Evolutionary conservation across 257 asterid species (phyloP).

Genomic region (Nicotiana knightiana): DNA sequence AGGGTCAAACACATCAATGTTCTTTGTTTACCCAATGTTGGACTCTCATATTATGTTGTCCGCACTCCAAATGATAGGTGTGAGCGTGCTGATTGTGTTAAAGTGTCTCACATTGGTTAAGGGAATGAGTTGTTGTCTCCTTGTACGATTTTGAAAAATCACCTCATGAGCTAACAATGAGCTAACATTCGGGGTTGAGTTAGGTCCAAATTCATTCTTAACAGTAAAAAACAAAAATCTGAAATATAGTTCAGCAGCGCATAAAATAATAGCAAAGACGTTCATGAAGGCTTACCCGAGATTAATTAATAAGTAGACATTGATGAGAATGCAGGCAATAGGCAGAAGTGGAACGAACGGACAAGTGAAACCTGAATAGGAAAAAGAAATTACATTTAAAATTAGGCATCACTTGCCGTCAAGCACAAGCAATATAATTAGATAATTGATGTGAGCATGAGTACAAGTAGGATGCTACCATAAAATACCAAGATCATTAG

Average conservation of each 20-base stretch:
- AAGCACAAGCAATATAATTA: background rate
- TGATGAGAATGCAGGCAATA: slow-evolving; percentile 81
- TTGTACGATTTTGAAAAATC: background rate
- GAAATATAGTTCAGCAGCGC: background rate
- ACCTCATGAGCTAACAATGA: background rate
- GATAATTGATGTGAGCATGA: background rate
- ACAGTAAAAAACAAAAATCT: background rate
- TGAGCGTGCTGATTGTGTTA: background rate
- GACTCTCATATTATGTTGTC: background rate
- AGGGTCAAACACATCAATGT: background rate
- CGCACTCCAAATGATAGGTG: background rate
- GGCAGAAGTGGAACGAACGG: slow-evolving; percentile 95
- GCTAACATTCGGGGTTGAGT: background rate
- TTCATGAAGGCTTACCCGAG: slow-evolving; percentile 66
- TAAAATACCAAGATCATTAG: background rate
- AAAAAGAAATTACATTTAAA: background rate
- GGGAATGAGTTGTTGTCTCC: background rate
- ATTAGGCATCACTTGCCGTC: background rate
- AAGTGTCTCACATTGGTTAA: background rate
- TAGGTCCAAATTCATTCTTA: background rate
- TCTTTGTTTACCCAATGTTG: background rate
- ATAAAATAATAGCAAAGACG: background rate
- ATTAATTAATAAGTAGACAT: slow-evolving; percentile 78
- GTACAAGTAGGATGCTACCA: background rate
- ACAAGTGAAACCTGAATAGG: slow-evolving; percentile 77